These are phyloP conservation scores for Massospora cicadina DNA, from an alignment of 371 early-diverging fungal genomes.

Conservation along the genomic window DNA sequence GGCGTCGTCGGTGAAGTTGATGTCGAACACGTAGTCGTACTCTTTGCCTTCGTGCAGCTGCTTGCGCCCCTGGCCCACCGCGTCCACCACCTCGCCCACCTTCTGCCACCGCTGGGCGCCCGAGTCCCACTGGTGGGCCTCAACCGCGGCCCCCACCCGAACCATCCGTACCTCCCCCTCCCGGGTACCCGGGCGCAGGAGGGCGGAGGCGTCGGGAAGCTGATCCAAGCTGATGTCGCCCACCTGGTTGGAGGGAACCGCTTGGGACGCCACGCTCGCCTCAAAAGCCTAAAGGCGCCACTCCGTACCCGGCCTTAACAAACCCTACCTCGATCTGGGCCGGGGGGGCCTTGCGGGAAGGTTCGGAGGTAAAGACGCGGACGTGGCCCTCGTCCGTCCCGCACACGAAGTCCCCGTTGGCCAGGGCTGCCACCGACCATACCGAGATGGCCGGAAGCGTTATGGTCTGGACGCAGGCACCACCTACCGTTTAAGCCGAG, in stretches of 20 bases:
- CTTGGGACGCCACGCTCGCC: slow-evolving; percentile 45
- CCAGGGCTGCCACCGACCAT: slow-evolving; percentile 64
- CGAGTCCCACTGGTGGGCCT: slow-evolving; percentile 74
- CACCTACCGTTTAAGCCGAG: slow-evolving; percentile 21
- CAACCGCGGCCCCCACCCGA: slow-evolving; percentile 33
- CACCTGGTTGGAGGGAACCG: slow-evolving; percentile 69
- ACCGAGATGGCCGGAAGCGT: slow-evolving; percentile 77
- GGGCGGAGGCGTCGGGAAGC: slow-evolving; percentile 56
- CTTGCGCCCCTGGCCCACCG: slow-evolving; percentile 53
- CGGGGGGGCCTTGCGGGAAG: slow-evolving; percentile 38
- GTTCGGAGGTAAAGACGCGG: slow-evolving; percentile 55
- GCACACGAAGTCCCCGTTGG: slow-evolving; percentile 72
- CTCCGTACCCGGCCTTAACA: background rate
- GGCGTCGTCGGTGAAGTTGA: slow-evolving; percentile 69
- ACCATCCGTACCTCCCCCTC: slow-evolving; percentile 87
- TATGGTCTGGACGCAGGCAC: slow-evolving; percentile 57
- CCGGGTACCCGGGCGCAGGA: slow-evolving; percentile 49
- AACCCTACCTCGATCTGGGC: slow-evolving; percentile 33
- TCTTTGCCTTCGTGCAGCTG: slow-evolving; percentile 68
- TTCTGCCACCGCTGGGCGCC: slow-evolving; percentile 58
- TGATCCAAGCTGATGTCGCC: slow-evolving; percentile 72
- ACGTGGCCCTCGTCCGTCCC: slow-evolving; percentile 72
- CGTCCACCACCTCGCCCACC: slow-evolving; percentile 89
- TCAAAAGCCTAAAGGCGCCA: slow-evolving; percentile 10
- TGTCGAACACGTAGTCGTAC: slow-evolving; percentile 96